Conservation (phyloP, 306 rosid species). For the Quercus suber region DNA sequence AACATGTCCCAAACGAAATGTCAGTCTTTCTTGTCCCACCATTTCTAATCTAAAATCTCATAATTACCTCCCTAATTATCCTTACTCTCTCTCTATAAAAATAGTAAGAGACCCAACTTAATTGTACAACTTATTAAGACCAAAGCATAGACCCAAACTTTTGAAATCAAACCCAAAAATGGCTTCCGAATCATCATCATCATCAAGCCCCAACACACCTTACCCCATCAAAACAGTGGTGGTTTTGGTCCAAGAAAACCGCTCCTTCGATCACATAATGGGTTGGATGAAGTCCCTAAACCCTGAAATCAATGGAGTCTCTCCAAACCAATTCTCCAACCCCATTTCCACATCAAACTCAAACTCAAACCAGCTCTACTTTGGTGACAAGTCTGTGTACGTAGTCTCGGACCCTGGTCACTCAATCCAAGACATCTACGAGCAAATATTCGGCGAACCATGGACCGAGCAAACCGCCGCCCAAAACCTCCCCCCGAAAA, state of each 20-base stretch:
- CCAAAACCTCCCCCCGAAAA: slow-evolving; percentile 38
- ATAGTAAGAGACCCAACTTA: too few species aligned
- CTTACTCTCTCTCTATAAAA: too few species aligned
- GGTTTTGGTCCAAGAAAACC: slow-evolving; percentile 86
- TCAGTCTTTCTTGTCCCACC: too few species aligned
- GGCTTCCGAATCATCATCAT: slow-evolving; percentile 10
- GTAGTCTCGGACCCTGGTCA: slow-evolving; percentile 85
- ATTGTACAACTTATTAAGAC: too few species aligned
- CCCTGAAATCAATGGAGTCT: slow-evolving; percentile 65
- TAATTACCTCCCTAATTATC: too few species aligned
- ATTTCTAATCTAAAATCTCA: too few species aligned
- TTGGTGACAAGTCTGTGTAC: slow-evolving; percentile 34
- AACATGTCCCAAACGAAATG: too few species aligned
- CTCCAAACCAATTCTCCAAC: slow-evolving; percentile 43
- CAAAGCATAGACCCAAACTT: too few species aligned
- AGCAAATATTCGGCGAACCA: slow-evolving; percentile 74
- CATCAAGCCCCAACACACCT: not conserved
- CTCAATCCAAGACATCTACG: slow-evolving; percentile 65
- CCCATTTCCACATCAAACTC: slow-evolving; percentile 48
- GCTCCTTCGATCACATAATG: slow-evolving; percentile 85
- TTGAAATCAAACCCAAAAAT: not conserved
- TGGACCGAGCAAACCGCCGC: slow-evolving; percentile 54
- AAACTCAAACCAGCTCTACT: slow-evolving; percentile 32
- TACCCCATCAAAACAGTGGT: slow-evolving; percentile 72
- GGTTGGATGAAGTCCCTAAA: slow-evolving; percentile 84